Evolutionary conservation across 1,139 yeast genomes (phyloP), one percentile per base, ranked within the genome.

Genomic region (Arxiozyma telluris): DNA sequence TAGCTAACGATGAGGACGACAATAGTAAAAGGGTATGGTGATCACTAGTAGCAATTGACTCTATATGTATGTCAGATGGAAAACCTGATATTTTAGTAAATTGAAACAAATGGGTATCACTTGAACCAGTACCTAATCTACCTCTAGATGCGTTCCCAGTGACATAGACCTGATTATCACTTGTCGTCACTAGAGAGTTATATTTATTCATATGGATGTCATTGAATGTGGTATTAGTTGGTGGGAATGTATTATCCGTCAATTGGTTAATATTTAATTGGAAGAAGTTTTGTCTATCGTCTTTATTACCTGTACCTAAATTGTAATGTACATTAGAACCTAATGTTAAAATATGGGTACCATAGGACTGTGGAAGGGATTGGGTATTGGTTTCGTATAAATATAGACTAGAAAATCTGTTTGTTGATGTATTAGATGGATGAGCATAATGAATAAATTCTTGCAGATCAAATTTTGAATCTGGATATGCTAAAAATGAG

Each of bases 81-180:
- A 41, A 20, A 43, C 20, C 42, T 9, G 20, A 34, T 5, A 64
- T 43, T 39, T 69, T 50, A 58, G 68, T 50, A 70, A 73, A 64
- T 72, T 79, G 46, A 66, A 69, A 59, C 70, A 78, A 56, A 61
- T 69, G 66, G 71, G 77, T 50, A 58, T 66, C 58, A 64, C 71
- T 71, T 2, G 68, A 65, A 17, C 76, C 76, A 57, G 78, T 78
- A 0, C 95, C 96, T 23, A 87, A 69, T 53, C 95, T 73, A 1
- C 96, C 96, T 55, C 85, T 73, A 0, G 85, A 76, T 1, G 87
- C 85, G 44, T 81, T 75, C 0, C 96, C 96, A 60, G 85, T 79
- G 0, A 84, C 71, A 56, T 71, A 81, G 0, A 87, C 61, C 50
- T 76, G 75, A 4, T 81, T 80, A 1, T 57, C 81, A 18, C 75